Evolutionary conservation across 805 yeast genomes (phyloP), one percentile per base, ranked within the genome.

Genomic region (Lipomyces kockii): DNA sequence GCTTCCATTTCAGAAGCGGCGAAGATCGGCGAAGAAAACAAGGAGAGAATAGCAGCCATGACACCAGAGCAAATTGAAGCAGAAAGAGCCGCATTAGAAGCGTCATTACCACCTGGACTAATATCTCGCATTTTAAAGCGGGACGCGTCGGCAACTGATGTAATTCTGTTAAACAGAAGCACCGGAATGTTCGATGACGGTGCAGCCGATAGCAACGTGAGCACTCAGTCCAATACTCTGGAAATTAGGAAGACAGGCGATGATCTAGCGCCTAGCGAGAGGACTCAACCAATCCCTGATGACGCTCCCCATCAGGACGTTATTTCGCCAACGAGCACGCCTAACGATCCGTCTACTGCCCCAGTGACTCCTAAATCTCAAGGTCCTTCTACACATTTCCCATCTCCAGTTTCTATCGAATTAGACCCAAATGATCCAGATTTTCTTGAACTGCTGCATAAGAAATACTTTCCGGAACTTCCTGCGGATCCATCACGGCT

Each of bases 401-500:
- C 71, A 25, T 46, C 60, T n/a, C 69, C 64, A 5, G 14, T 39
- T 32, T 32, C 59, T 17, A 35, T 35, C 7, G 81, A 80, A 1
- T 71, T 89, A 43, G 92, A 90, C 72, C 77, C 91, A 5, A 81
- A 89, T 74, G 97, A 89, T 77, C 95, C 96, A 0, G 83, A 88
- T 11, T 93, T 93, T 76, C 84, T 87, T 71, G 87, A 87, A 34
- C 89, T 92, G 74, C 80, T 95, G 61, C 95, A 92, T 74, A 89
- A 87, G 32, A 90, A 90, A 75, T 94, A 86, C 79, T 95, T 88
- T 79, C 98, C 99, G 0, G 94, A 92, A 71, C 81, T 95, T 61
- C 97, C 97, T 1, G 86, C 82, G 59, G 97, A 95, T 71, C 85
- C 91, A 0, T 87, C 86, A 53, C 89, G 91, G 73, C 78, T 95